These are phyloP conservation scores for Candida vartiovaarae DNA, from an alignment of 805 yeast species.

Conservation along the genomic window DNA sequence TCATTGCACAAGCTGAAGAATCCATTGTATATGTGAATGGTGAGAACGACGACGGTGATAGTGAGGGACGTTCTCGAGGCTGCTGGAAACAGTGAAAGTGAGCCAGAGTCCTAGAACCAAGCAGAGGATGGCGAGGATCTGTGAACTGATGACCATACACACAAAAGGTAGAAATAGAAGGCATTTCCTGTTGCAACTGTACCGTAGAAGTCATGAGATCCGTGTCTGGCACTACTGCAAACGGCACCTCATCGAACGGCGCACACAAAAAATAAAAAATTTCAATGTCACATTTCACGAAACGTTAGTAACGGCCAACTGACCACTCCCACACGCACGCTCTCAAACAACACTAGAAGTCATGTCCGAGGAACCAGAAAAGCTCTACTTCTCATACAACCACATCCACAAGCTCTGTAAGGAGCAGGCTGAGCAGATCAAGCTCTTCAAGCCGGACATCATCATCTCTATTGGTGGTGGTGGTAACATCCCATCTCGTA, in stretches of 20 bases:
- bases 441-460: conserved; percentile 40
- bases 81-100: conserved; percentile 18
- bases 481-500: conserved; percentile 58
- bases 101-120: conserved; percentile 30
- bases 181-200: too few species aligned
- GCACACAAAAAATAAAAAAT: neutral
- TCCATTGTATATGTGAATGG: conserved; percentile 32
- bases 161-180: neutral
- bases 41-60: conserved; percentile 37
- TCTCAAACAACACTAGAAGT: neutral
- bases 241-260: neutral
- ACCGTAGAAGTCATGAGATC: neutral
- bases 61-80: conserved; percentile 15
- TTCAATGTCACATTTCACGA: neutral
- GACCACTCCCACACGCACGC: too few species aligned
- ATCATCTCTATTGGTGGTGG: conserved; percentile 71
- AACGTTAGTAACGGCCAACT: neutral
- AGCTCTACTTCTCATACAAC: conserved; percentile 67
- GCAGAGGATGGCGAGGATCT: conserved; percentile 14
- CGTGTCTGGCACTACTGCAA: neutral
- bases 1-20: conserved; percentile 26
- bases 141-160: neutral
- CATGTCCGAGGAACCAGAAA: conserved; percentile 23
- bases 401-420: conserved; percentile 79
- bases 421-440: conserved; percentile 48